phyloP scores from a whole-genome alignment of 2,329 filamentous ascomycete species.

The Fusarium burgessii region DNA sequence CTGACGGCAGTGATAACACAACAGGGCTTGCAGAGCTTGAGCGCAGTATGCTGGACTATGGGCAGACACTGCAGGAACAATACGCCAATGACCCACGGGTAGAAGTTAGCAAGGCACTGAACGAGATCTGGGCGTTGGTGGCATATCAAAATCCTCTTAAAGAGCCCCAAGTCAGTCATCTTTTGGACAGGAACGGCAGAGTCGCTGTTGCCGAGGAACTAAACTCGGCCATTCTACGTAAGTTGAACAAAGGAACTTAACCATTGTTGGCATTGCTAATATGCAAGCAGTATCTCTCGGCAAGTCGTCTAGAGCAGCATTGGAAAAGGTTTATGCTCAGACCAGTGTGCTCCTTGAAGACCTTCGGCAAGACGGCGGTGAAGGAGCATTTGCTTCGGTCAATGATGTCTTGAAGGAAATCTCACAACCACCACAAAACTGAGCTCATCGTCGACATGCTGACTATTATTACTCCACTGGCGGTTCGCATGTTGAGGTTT shows the following conservation, averaged over 20 bases:
- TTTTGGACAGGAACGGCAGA: conserved; percentile 81
- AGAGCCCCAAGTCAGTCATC: conserved; percentile 78
- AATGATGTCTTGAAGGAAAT: conserved; percentile 63
- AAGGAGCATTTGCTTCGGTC: conserved; percentile 82
- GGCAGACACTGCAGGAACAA: conserved; percentile 80
- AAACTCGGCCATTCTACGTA: conserved; percentile 92
- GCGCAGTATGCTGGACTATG: conserved; percentile 80
- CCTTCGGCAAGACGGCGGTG: conserved; percentile 80
- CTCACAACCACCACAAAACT: conserved; percentile 54
- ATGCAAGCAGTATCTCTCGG: conserved; percentile 79
- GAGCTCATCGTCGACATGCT: conserved; percentile 14
- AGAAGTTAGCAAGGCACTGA: conserved; percentile 78
- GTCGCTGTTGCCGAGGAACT: conserved; percentile 89
- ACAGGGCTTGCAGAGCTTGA: conserved; percentile 64
- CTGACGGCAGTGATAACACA: conserved; percentile 58
- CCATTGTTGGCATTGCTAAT: conserved; percentile 33
- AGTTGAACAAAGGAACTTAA: conserved; percentile 51
- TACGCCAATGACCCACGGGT: conserved; percentile 78
- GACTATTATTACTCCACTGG: conserved; percentile 13
- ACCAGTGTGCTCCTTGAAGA: conserved; percentile 88
- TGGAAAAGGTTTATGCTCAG: conserved; percentile 89
- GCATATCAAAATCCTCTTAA: conserved; percentile 86
- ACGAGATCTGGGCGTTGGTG: conserved; percentile 88
- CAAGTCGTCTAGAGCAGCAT: conserved; percentile 85
- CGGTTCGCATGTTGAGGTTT: conserved; percentile 32